Evolutionary conservation across 139 green algal species (phyloP), one percentile per base, ranked within the genome.

Genomic region (Tetradesmus obliquus): DNA sequence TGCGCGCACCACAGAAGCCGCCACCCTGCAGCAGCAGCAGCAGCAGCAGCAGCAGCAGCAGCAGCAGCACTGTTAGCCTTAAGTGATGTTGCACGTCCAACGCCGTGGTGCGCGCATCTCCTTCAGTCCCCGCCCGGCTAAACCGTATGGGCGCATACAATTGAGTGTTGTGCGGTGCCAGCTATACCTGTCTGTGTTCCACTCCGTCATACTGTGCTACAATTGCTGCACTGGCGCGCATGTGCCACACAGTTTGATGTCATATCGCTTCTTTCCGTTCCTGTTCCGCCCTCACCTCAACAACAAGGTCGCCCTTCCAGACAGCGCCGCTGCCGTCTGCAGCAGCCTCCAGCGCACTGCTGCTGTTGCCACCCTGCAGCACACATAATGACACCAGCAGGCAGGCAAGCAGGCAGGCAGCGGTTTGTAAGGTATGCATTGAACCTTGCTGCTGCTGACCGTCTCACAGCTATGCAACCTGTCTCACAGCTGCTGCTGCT

Each of bases 1-100:
- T 97, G 82, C 97, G 95, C 0, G 92, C 54, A 7, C 97, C 97
- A 89, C 97, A 99, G 94, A 99, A 99, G 91, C 97, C 97, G 58
- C 97, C 97, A 22, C 97, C 97, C 91, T 98, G 94, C 32, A 88
- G 60, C 57, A 79, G 84, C 57, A 72, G 53, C 66, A 62, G 74
- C 74, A 74, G 90, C 57, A 62, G 51, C 19, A 58, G 87, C 72
- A 79, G 60, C 84, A 89, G 82, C 55, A 79, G 83, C 57, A 53
- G 62, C 15, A 53, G 82, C 53, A 74, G 20, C 17, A 71, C 10
- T 5, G 24, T 6, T 12, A 32, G 13, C 60, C 60, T 72, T 72
- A 83, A 81, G 17, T 53, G 72, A 20, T 3, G 66, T 76, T 76
- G 66, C 1, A 76, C 1, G 17, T 76, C 66, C 19, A 76, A 19